Base-by-base conservation (phyloP, 176 grass and related monocot genomes). In the Oryza glaberrima region DNA sequence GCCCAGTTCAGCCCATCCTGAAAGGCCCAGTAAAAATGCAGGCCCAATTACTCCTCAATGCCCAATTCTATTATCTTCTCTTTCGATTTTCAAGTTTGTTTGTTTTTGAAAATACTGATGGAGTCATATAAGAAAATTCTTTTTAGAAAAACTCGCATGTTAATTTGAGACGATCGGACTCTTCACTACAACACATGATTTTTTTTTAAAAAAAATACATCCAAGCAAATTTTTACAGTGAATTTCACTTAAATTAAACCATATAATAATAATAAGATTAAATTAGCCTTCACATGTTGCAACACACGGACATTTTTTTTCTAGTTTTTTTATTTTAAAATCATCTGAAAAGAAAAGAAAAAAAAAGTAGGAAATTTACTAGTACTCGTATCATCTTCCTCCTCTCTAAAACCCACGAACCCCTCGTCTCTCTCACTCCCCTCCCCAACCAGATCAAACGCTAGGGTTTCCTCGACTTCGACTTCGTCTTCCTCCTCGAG, bases 401-500 rank as follows among this genome's bases (percentile, higher is more conserved):
- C n/a, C 22, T 67, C n/a, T 45, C 41, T 32, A 72, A 86, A 72
- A 86, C 66, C 84, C 77, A 83, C 16, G 54, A 65, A 36, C 56
- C 41, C 69, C n/a, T 75, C 8, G 72, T 64, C 41, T 30, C 56
- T 8, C 15, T 0, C 16, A 3, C 40, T 17, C 10, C 56, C 19
- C 17, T 30, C 17, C n/a, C 10, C 25, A 61, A 28, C 36, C 15
- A 81, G 85, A 75, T 74, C 70, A 43, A 43, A 67, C 43, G 11
- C 67, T 91, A 91, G 86, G 85, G 90, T 88, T 84, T 71, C 71
- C 15, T 0, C 77, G 8, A 3, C 54, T 5, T 0, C 77, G 14
- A 8, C 54, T 5, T 58, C 54, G 43, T 44, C 43, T 2, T 20
- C 79, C 3, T 61, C 76, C 23, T 30, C 40, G 0, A 38, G 48